Evolutionary conservation across 257 asterid species (phyloP).

Genomic region (Solanum sparsipilum): DNA sequence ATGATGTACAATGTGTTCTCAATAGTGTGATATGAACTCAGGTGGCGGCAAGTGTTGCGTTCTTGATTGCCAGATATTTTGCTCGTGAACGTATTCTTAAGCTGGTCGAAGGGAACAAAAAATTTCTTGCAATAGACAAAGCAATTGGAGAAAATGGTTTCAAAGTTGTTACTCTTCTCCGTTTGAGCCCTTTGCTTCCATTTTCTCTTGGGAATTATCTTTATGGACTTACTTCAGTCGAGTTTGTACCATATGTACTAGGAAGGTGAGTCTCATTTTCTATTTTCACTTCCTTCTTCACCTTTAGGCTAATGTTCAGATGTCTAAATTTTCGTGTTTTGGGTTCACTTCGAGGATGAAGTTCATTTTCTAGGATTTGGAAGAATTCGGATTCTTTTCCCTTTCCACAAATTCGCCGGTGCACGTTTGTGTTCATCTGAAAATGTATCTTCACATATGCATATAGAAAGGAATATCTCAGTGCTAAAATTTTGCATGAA

Average conservation of each 20-base stretch:
- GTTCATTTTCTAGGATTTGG: background rate
- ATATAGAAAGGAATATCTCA: background rate
- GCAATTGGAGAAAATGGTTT: slow-evolving; percentile 97
- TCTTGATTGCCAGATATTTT: slow-evolving; percentile 93
- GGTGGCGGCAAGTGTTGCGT: slow-evolving; percentile 91
- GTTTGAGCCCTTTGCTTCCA: slow-evolving; percentile 96
- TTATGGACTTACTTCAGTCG: slow-evolving; percentile 90
- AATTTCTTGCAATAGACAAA: slow-evolving; percentile 90
- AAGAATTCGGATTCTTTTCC: background rate
- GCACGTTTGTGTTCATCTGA: background rate
- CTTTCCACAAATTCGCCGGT: background rate
- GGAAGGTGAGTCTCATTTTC: slow-evolving; percentile 57
- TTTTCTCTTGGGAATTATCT: slow-evolving; percentile 94
- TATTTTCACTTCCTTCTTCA: background rate
- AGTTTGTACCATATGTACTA: slow-evolving; percentile 79
- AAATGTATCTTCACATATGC: background rate
- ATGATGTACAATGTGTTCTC: background rate
- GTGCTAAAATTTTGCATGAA: background rate
- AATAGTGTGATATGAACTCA: slow-evolving; percentile 14
- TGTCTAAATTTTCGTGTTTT: background rate
- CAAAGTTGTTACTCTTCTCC: slow-evolving; percentile 91
- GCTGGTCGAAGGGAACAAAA: slow-evolving; percentile 91
- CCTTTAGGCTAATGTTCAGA: background rate
- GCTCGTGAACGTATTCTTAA: slow-evolving; percentile 96
- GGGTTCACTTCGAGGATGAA: background rate